A percentile compares a stretch with the other conserved stretches of the same genome.
Evolutionary conservation across 331 rosid species (phyloP).

Genomic region (Rosa hybrid): DNA sequence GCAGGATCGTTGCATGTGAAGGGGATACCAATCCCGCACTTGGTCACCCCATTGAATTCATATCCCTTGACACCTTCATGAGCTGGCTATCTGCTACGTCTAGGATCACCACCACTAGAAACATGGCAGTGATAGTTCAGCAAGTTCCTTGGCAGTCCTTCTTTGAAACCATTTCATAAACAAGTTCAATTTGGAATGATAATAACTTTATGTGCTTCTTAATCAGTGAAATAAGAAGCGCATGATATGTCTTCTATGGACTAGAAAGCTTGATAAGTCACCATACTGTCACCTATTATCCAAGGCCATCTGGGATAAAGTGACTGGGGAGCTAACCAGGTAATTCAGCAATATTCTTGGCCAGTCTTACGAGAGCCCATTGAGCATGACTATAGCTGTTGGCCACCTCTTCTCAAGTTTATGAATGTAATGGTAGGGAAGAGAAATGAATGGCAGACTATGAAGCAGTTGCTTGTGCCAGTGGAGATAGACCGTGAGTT

Average conservation of each 20-base stretch:
- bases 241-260: slow-evolving; percentile 72
- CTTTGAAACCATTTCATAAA: slow-evolving; percentile 23
- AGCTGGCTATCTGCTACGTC: slow-evolving; percentile 80
- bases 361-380: slow-evolving; percentile 75
- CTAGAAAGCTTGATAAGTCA: slow-evolving; percentile 74
- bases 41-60: slow-evolving; percentile 92
- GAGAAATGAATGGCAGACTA: slow-evolving; percentile 86
- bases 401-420: slow-evolving; percentile 85
- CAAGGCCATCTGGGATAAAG: slow-evolving; percentile 64
- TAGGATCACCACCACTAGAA: slow-evolving; percentile 90
- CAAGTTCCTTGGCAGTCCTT: slow-evolving; percentile 22
- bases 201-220: slow-evolving; percentile 11
- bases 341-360: slow-evolving; percentile 86
- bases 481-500: slow-evolving; percentile 73
- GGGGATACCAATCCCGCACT: slow-evolving; percentile 86
- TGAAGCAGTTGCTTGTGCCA: slow-evolving; percentile 82
- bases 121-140: slow-evolving; percentile 19
- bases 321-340: slow-evolving; percentile 65
- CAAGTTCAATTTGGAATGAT: slow-evolving; percentile 34
- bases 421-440: slow-evolving; percentile 83
- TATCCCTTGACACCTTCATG: slow-evolving; percentile 74
- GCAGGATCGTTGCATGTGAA: slow-evolving; percentile 91
- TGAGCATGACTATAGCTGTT: slow-evolving; percentile 74
- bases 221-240: slow-evolving; percentile 51
- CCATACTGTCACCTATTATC: slow-evolving; percentile 63